Evolutionary conservation across 2,329 filamentous ascomycete species (phyloP).

Genomic region (Epichloe festucae): DNA sequence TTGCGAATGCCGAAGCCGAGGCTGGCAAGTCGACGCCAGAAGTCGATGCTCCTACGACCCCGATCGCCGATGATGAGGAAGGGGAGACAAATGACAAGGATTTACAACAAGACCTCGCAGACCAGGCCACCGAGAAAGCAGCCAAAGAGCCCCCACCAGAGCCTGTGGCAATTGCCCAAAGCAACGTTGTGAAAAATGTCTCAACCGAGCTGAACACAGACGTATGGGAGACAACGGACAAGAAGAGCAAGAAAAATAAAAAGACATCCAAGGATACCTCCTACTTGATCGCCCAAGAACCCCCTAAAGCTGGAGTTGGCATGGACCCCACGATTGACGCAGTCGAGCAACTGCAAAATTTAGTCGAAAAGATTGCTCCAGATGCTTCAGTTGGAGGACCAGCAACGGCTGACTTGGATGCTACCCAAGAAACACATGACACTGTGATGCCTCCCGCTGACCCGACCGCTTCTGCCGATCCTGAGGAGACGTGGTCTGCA

Average conservation of each 20-base stretch:
- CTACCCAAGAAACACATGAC: background rate
- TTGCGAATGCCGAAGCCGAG: background rate
- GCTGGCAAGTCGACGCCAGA: background rate
- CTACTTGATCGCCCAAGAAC: background rate
- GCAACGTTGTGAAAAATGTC: background rate
- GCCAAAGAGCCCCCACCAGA: background rate
- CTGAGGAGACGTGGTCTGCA: constrained; percentile 3
- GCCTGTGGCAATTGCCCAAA: background rate
- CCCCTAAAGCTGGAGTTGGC: background rate
- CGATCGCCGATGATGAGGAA: background rate
- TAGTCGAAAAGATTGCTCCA: background rate
- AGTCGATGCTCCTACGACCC: background rate
- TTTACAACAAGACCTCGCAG: background rate
- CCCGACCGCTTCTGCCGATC: background rate
- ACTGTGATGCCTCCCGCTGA: background rate
- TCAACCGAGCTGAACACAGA: background rate
- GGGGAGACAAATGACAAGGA: background rate
- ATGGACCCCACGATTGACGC: background rate
- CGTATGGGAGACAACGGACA: background rate
- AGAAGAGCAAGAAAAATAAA: constrained; percentile 11
- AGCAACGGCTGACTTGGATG: background rate
- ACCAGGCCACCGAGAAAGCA: background rate
- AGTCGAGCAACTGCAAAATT: background rate
- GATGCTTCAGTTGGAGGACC: background rate
- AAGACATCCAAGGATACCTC: constrained; percentile 3